A percentile compares a stretch with the other conserved stretches of the same genome.
phyloP scores from a whole-genome alignment of 768 basidiomycete genomes.

The Neoboletus subvelutipes region DNA sequence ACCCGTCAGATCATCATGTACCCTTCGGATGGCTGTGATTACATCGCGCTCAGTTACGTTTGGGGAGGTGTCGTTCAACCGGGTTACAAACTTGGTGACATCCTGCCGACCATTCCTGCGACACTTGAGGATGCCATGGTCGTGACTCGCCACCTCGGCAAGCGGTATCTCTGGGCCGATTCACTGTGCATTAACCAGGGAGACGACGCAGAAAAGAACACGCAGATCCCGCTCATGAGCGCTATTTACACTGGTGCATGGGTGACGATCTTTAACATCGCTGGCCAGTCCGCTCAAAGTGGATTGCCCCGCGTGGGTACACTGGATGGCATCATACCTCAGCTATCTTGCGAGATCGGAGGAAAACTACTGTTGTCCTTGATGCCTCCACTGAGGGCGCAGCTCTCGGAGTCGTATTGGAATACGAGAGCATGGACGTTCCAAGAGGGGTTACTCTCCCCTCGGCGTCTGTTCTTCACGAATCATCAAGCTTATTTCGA shows the following conservation, averaged over 20 bases:
- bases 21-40: neutral
- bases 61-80: neutral
- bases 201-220: neutral
- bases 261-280: neutral
- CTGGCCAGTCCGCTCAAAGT: neutral
- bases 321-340: neutral
- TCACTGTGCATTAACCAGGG: neutral
- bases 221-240: neutral
- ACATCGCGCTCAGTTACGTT: neutral
- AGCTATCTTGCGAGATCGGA: neutral
- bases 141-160: neutral
- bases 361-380: neutral
- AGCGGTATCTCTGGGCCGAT: neutral
- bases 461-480: neutral
- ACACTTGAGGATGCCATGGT: neutral
- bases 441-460: neutral
- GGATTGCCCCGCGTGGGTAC: neutral
- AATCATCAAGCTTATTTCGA: neutral
- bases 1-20: neutral
- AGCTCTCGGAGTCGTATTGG: neutral
- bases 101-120: neutral
- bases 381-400: neutral
- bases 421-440: slow-evolving; percentile 3
- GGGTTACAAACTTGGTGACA: neutral
- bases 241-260: neutral